Evolutionary conservation across 164 flowering plant genomes (phyloP).

Genomic region (Euptelea pleiosperma): DNA sequence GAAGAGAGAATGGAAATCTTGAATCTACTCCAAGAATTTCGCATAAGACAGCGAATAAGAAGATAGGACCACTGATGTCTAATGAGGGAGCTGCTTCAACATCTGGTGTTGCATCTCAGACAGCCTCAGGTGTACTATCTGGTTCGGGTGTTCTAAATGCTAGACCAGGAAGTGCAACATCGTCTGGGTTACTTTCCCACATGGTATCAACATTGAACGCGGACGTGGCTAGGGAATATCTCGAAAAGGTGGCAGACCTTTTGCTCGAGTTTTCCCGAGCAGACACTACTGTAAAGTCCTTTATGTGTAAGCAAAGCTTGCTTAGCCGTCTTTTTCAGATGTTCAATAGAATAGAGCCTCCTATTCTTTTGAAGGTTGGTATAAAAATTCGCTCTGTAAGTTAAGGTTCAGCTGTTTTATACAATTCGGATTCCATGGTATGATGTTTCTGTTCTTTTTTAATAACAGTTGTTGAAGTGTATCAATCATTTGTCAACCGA

Average conservation of each 20-base stretch:
- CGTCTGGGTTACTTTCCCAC: slow-evolving; percentile 89
- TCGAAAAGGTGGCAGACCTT: slow-evolving; percentile 94
- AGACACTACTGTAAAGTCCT: slow-evolving; percentile 83
- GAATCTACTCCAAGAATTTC: slow-evolving; percentile 65
- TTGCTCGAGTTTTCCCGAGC: slow-evolving; percentile 88
- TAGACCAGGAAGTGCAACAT: slow-evolving; percentile 93
- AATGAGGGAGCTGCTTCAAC: slow-evolving; percentile 70
- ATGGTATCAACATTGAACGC: slow-evolving; percentile 90
- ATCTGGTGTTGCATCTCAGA: slow-evolving; percentile 82
- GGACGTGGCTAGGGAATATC: slow-evolving; percentile 91
- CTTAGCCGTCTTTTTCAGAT: slow-evolving; percentile 95
- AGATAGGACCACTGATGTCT: slow-evolving; percentile 39
- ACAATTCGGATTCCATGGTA: not conserved
- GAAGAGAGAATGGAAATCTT: slow-evolving; percentile 69
- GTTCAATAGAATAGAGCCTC: slow-evolving; percentile 85
- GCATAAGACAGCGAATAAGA: slow-evolving; percentile 52
- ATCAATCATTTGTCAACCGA: slow-evolving; percentile 92
- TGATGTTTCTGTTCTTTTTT: slow-evolving; percentile 10
- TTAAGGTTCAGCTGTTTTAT: not conserved
- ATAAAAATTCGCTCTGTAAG: not conserved
- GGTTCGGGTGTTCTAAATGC: slow-evolving; percentile 98
- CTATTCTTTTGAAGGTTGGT: slow-evolving; percentile 85
- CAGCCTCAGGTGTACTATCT: slow-evolving; percentile 90
- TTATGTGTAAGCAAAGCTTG: slow-evolving; percentile 94
- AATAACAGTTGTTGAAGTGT: slow-evolving; percentile 72